Base-by-base conservation (phyloP, 1,284 basidiomycete species). In the Ceratobasidium sp. region DNA sequence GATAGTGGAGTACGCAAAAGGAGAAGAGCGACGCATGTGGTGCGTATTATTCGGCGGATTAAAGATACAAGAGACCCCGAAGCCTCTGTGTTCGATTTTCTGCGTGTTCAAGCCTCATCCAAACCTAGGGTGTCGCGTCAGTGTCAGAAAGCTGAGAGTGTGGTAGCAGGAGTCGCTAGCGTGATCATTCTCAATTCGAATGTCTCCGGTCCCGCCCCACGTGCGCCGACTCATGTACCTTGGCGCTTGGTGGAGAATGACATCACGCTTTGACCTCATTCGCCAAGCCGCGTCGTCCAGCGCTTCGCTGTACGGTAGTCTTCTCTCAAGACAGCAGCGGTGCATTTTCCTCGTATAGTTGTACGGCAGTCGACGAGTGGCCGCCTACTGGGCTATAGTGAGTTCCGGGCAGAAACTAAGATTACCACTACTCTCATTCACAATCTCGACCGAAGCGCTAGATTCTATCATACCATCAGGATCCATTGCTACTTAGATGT, bases 381-480 rank as follows among this genome's bases (percentile, higher is more conserved):
- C n/a, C n/a, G n/a, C n/a, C n/a, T n/a, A n/a, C n/a, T n/a, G n/a
- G n/a, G n/a, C n/a, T n/a, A n/a, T n/a, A n/a, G n/a, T n/a, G n/a
- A n/a, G n/a, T n/a, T n/a, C n/a, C n/a, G n/a, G n/a, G n/a, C n/a
- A n/a, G n/a, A n/a, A n/a, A n/a, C n/a, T n/a, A n/a, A n/a, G n/a
- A n/a, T n/a, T n/a, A n/a, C n/a, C n/a, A n/a, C n/a, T n/a, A n/a
- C n/a, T n/a, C n/a, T n/a, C n/a, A n/a, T n/a, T 2, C 57, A 69
- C 35, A 69, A 69, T 43, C 52, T 69, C 41, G 64, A 69, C 32
- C 52, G 64, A 28, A 57, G 57, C 64, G 38, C 64, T 16, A 52
- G 64, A 52, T n/a, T n/a, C 52, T 69, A 28, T 52, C 57, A 16
- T n/a, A 11, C 26, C n/a, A 7, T 28, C n/a, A 26, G 11, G 9